These are phyloP conservation scores for Cytospora mali DNA, from an alignment of 2,329 filamentous ascomycete genomes.

Conservation along the genomic window DNA sequence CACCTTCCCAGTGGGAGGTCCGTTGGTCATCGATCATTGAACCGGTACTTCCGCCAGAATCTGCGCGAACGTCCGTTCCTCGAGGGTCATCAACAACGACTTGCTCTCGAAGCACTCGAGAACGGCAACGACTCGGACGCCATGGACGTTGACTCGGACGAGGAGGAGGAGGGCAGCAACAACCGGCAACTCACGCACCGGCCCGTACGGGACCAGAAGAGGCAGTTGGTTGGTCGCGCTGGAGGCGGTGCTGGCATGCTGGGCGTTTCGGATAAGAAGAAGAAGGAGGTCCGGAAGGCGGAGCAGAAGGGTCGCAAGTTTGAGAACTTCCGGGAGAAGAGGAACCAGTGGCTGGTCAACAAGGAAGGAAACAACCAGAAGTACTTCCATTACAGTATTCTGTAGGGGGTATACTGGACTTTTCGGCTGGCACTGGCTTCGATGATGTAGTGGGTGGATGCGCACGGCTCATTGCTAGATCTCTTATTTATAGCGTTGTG, in stretches of 20 bases:
- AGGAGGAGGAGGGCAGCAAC: constrained; percentile 33
- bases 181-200: constrained; percentile 39
- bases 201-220: constrained; percentile 46
- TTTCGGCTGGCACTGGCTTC: not conserved
- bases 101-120: constrained; percentile 67
- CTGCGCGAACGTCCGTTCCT: constrained; percentile 79
- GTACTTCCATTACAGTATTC: constrained; percentile 55
- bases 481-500: not conserved
- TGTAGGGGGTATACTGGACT: constrained; percentile 39
- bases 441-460: not conserved
- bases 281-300: constrained; percentile 63
- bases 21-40: constrained; percentile 85
- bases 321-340: constrained; percentile 62
- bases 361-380: constrained; percentile 75
- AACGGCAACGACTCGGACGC: constrained; percentile 34
- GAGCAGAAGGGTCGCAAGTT: constrained; percentile 71
- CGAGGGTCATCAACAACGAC: constrained; percentile 61
- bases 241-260: constrained; percentile 77
- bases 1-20: constrained; percentile 88
- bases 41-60: constrained; percentile 91
- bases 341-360: constrained; percentile 71
- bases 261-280: constrained; percentile 76
- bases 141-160: constrained; percentile 49
- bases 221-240: constrained; percentile 65
- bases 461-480: not conserved